A percentile compares a stretch with the other conserved stretches of the same genome.
phyloP scores from a whole-genome alignment of 345 rosid genomes.

The Gynandropsis gynandra region DNA sequence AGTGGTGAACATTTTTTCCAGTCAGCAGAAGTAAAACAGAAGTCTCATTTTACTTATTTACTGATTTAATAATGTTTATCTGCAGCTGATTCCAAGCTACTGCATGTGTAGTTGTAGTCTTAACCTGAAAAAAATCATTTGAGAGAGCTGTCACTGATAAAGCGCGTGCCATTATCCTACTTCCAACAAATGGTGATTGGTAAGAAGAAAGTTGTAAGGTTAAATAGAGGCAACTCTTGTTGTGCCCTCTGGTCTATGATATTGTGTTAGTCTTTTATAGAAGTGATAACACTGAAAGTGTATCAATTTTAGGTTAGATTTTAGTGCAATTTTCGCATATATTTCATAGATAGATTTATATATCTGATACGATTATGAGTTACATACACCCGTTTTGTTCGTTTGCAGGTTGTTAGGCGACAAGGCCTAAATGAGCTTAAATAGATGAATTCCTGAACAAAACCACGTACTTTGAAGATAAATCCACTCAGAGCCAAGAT shows the following conservation, averaged over 20 bases:
- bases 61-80: neutral
- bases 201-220: slow-evolving; percentile 27
- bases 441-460: too few relatives aligned
- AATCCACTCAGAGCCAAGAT: too few relatives aligned
- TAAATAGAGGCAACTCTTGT: too few relatives aligned
- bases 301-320: too few relatives aligned
- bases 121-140: slow-evolving; percentile 77
- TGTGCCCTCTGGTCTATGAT: neutral
- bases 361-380: too few relatives aligned
- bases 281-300: too few relatives aligned
- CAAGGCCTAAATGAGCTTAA: too few relatives aligned
- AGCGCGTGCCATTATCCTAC: slow-evolving; percentile 86
- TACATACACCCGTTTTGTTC: too few relatives aligned
- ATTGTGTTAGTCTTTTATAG: slow-evolving; percentile 5
- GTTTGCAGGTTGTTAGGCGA: too few relatives aligned
- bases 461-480: too few relatives aligned
- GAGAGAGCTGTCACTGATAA: slow-evolving; percentile 78
- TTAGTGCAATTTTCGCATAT: too few relatives aligned
- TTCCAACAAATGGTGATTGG: slow-evolving; percentile 81
- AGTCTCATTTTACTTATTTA: slow-evolving; percentile 1
- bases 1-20: slow-evolving; percentile 8
- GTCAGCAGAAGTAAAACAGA: neutral
- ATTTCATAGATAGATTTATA: too few relatives aligned
- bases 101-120: slow-evolving; percentile 79
- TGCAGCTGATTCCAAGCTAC: slow-evolving; percentile 23